phyloP scores from a whole-genome alignment of 768 basidiomycete genomes.

The Amanita pseudoporphyria region DNA sequence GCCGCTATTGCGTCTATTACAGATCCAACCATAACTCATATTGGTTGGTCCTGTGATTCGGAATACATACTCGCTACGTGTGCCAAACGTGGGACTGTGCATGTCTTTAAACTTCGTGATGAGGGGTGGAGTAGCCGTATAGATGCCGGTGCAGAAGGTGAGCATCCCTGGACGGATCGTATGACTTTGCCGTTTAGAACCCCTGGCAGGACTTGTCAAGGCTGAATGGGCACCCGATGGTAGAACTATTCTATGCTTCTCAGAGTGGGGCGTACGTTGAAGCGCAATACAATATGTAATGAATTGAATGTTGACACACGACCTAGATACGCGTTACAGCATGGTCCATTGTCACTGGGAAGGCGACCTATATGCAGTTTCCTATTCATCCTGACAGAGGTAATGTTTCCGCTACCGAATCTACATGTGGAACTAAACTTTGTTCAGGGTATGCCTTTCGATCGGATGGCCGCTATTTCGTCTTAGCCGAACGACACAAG shows the following conservation, averaged over 20 bases:
- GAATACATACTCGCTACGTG: constrained; percentile 79
- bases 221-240: constrained; percentile 91
- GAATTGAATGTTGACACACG: constrained; percentile 2
- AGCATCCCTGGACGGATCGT: background rate
- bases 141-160: constrained; percentile 70
- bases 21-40: constrained; percentile 53
- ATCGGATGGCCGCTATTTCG: constrained; percentile 72
- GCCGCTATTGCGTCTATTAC: constrained; percentile 14
- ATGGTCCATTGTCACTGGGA: constrained; percentile 72
- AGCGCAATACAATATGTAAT: background rate
- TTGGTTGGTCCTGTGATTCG: constrained; percentile 84
- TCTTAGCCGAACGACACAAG: constrained; percentile 82
- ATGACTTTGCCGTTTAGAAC: background rate
- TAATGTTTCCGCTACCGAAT: constrained; percentile 18
- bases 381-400: constrained; percentile 78
- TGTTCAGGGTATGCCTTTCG: constrained; percentile 68
- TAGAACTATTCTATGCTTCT: constrained; percentile 77
- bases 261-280: constrained; percentile 81
- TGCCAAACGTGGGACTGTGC: constrained; percentile 59
- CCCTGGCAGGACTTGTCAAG: constrained; percentile 52
- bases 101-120: constrained; percentile 71
- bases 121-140: constrained; percentile 73
- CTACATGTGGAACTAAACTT: background rate
- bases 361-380: constrained; percentile 78
- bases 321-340: constrained; percentile 73